Base-by-base conservation (phyloP, 2,329 filamentous ascomycete species). In the Cadophora luteo-olivacea region DNA sequence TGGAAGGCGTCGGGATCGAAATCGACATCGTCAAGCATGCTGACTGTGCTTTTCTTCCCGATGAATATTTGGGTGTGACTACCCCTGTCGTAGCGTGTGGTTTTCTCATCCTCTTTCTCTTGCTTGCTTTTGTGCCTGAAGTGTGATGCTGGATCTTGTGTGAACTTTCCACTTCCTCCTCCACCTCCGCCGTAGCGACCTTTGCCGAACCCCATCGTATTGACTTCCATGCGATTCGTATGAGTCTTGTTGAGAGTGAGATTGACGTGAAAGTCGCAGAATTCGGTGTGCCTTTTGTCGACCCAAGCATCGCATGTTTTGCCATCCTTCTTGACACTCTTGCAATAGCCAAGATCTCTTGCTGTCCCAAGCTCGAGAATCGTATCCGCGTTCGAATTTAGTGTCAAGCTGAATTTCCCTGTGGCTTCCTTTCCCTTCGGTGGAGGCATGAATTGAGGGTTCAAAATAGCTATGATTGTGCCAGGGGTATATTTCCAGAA, bases 401-500 rank as follows among this genome's bases (percentile, higher is more conserved):
- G 87, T 16, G 93, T 92, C 4, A 99, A 84, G 61, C 90, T 93
- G 81, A 98, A 99, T 38, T 89, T 88, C 32, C 94, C 94, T 0
- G 92, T 95, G 71, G 94, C 92, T 19, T 88, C 84, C 69, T 89
- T 89, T 24, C 90, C 87, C 0, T 88, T 88, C 0, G 92, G 91
- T 0, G 95, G 95, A 3, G 95, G 93, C 89, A 99, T 92, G 74
- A 98, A 91, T 22, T 85, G 89, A 0, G 96, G 96, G 77, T 99
- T 99, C 36, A 99, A 84, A 32, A 99, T 92, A 5, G 95, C 96
- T 66, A 99, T 84, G 1, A 98, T 86, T 0, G 94, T 97, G n/a
- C 96, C 96, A 1, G 93, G 87, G 0, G 90, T 90, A n/a, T 98
- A 83, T 77, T 97, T 97, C 91, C 95, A 98, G 82, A 96, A 99